Evolutionary conservation across 345 rosid species (phyloP).

Genomic region (Populus simonii): DNA sequence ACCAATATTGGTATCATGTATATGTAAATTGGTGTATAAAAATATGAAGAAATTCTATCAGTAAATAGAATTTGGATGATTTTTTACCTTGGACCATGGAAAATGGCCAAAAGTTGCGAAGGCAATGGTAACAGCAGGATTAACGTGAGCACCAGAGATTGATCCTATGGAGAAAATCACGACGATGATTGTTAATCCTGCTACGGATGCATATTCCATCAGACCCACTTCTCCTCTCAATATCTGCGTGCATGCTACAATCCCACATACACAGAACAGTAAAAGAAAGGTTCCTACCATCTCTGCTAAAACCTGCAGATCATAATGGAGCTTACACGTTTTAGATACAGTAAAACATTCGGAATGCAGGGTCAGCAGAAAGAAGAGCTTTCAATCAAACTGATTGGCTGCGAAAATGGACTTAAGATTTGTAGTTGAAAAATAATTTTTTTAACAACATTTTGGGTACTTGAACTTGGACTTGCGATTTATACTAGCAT

Average conservation of each 20-base stretch:
- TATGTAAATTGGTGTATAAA: not conserved
- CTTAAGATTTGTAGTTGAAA: not conserved
- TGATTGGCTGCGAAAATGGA: no score
- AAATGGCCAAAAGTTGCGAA: slow-evolving; percentile 69
- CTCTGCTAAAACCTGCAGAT: slow-evolving; percentile 68
- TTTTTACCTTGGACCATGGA: slow-evolving; percentile 65
- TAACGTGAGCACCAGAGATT: slow-evolving; percentile 84
- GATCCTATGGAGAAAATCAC: slow-evolving; percentile 64
- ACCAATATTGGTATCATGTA: not conserved
- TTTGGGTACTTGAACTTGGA: no score
- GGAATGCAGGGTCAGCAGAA: not conserved
- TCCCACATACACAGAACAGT: slow-evolving; percentile 71
- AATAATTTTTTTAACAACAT: not conserved
- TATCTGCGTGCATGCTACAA: slow-evolving; percentile 54
- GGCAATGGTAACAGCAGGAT: slow-evolving; percentile 80
- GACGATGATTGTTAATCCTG: slow-evolving; percentile 63
- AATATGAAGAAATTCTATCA: not conserved
- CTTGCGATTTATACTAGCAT: no score
- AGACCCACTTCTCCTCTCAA: slow-evolving; percentile 58
- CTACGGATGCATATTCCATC: slow-evolving; percentile 66
- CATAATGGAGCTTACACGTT: no score
- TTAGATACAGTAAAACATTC: not conserved
- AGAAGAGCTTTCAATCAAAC: no score
- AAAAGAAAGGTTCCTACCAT: slow-evolving; percentile 70
- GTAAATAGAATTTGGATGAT: not conserved